Base-by-base conservation (phyloP, 2,329 filamentous ascomycete genomes). In the Coccinonectria pachysandricola region DNA sequence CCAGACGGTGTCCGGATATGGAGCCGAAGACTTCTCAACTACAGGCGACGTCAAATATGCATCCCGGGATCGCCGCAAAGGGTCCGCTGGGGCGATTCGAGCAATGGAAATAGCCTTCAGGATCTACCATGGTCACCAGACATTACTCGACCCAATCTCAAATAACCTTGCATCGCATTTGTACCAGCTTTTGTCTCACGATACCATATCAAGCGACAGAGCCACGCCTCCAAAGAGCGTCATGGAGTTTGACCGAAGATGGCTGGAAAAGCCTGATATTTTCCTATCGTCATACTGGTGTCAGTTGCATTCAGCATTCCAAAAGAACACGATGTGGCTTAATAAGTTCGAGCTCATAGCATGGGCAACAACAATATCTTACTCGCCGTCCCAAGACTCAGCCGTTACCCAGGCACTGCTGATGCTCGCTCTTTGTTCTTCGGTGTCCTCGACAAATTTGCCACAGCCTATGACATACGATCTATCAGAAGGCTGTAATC, bases 341-440 rank as follows among this genome's bases (percentile, higher is more conserved):
- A 35, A 34, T 16, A 38, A 28, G 5, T 36, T 34, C 8, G 24
- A 42, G 11, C 10, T 38, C 5, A 36, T 42, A 21, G 12, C 15
- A 5, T 44, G 41, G 41, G 31, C 42, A 4, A 21, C 32, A 0
- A 39, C 40, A 0, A 7, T 43, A 10, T 24, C 36, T 2, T 44
- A 40, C 19, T 37, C 32, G 1, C 7, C 15, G 1, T 10, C 36
- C 0, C n/a, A 35, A 3, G 18, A 40, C 5, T 15, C 16, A 8
- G 16, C 32, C 7, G 16, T 38, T 6, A 31, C 30, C 1, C 41
- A 44, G 14, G 28, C 34, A 13, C 11, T 43, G 2, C 13, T 45
- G 0, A 18, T 36, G 12, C 19, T 40, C 3, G 25, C 37, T 1
- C 12, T 31, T 2, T 35, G 24, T 1, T 19, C 21, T 1, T 19